These are phyloP conservation scores for Russula sp. DNA, from an alignment of 768 basidiomycete species.

Conservation along the genomic window DNA sequence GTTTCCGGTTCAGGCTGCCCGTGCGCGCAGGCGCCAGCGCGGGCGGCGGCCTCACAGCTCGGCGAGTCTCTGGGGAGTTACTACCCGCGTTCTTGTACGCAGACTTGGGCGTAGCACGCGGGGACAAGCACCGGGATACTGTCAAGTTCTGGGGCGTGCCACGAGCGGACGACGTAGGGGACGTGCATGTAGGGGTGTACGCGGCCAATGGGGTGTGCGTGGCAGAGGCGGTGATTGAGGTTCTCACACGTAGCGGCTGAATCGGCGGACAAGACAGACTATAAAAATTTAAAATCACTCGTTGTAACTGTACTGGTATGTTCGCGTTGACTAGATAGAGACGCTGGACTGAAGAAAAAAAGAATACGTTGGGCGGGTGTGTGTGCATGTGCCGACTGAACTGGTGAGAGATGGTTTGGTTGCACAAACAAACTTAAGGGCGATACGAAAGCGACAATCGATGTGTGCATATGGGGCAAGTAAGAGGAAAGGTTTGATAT, in stretches of 20 bases:
- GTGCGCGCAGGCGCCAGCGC: slow-evolving; percentile 6
- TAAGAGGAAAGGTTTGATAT: not conserved
- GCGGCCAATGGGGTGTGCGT: slow-evolving; percentile 14
- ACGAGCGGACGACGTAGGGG: slow-evolving; percentile 20
- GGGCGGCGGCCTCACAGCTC: slow-evolving; percentile 10
- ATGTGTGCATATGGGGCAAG: slow-evolving; percentile 3
- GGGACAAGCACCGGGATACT: slow-evolving; percentile 17
- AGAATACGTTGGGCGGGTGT: slow-evolving; percentile 8
- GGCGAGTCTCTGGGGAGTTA: slow-evolving; percentile 12
- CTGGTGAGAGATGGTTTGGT: not conserved
- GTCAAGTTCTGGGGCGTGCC: slow-evolving; percentile 23
- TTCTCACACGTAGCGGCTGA: slow-evolving; percentile 18
- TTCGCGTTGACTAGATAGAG: slow-evolving; percentile 5
- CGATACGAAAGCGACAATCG: slow-evolving; percentile 6
- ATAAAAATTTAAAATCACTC: not conserved
- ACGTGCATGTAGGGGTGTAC: slow-evolving; percentile 19
- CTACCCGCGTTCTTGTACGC: slow-evolving; percentile 20
- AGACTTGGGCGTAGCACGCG: slow-evolving; percentile 15
- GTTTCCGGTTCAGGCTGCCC: slow-evolving; percentile 21
- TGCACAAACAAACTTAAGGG: not conserved
- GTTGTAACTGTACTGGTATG: not conserved
- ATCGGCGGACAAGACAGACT: slow-evolving; percentile 1
- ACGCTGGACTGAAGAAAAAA: not conserved
- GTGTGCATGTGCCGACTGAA: too few species aligned
- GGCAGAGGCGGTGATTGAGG: slow-evolving; percentile 21